A percentile compares a stretch with the other conserved stretches of the same genome.
phyloP scores from a whole-genome alignment of 768 basidiomycete species.

The Ramaria sp. region DNA sequence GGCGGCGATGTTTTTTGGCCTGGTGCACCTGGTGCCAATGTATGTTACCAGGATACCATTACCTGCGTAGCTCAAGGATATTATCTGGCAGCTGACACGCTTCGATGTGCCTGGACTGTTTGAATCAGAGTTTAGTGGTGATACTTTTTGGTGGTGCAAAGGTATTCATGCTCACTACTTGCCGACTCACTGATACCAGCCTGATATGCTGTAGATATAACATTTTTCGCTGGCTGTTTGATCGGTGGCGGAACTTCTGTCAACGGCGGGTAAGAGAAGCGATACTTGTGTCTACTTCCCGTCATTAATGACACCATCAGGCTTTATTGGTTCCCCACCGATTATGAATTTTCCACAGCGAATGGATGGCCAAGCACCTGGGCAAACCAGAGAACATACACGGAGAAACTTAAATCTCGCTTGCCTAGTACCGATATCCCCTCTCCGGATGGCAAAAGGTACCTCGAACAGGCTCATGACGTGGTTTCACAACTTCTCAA shows the following conservation, averaged over 20 bases:
- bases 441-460: constrained; percentile 48
- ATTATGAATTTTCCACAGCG: constrained; percentile 37
- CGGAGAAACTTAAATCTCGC: constrained; percentile 35
- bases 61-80: neutral
- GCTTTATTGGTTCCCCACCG: constrained; percentile 45
- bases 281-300: neutral
- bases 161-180: constrained; percentile 21
- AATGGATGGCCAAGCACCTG: constrained; percentile 48
- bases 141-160: constrained; percentile 53
- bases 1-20: constrained; percentile 39
- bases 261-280: constrained; percentile 46
- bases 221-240: constrained; percentile 52
- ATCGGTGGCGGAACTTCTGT: constrained; percentile 54
- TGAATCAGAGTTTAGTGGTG: constrained; percentile 53
- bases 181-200: neutral
- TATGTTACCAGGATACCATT: neutral
- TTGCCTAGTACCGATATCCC: constrained; percentile 49
- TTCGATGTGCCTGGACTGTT: constrained; percentile 58
- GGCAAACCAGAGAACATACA: constrained; percentile 42
- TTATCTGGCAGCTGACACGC: constrained; percentile 38
- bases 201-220: constrained; percentile 32
- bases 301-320: constrained; percentile 10
- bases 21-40: constrained; percentile 19
- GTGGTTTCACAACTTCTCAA: constrained; percentile 36
- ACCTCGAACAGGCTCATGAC: constrained; percentile 39